Conservation (phyloP, 208 protist species). For the Sergeia podlipaevii region DNA sequence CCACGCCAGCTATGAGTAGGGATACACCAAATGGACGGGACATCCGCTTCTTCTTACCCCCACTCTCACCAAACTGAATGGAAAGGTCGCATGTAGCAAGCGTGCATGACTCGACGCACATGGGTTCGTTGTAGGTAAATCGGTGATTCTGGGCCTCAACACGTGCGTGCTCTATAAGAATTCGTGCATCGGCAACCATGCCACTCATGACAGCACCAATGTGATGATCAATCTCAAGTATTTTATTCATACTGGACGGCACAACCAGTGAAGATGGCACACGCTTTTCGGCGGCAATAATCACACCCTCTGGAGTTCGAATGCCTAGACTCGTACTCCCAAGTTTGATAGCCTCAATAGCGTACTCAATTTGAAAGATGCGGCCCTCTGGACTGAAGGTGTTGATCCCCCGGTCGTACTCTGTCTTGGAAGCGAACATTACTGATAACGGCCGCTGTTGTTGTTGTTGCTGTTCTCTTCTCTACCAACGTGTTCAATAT, state of each 20-base stretch:
- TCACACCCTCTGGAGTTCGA: constrained; percentile 96
- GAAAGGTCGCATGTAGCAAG: constrained; percentile 97
- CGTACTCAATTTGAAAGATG: constrained; percentile 97
- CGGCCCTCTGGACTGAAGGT: constrained; percentile 99
- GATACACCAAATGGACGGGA: constrained; percentile 98
- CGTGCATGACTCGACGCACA: constrained; percentile 95
- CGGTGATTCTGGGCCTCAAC: constrained; percentile 99
- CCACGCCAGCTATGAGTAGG: constrained; percentile 98
- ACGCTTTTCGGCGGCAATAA: constrained; percentile 99
- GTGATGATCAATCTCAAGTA: constrained; percentile 97
- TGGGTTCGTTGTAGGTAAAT: constrained; percentile 99
- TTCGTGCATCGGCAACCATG: constrained; percentile 98
- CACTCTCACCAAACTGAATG: constrained; percentile 96
- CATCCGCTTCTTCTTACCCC: constrained; percentile 88
- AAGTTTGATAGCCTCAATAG: constrained; percentile 92
- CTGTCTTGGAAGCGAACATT: constrained; percentile 94
- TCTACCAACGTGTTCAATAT: too few relatives aligned
- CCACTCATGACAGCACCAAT: constrained; percentile 97
- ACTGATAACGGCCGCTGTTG: constrained; percentile 2
- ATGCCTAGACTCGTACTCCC: constrained; percentile 99
- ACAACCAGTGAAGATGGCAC: constrained; percentile 97
- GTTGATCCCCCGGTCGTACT: constrained; percentile 99
- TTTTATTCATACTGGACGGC: constrained; percentile 96
- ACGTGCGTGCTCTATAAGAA: constrained; percentile 98
- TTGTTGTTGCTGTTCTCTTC: too few relatives aligned